A percentile compares a stretch with the other conserved stretches of the same genome.
Evolutionary conservation across 2,329 filamentous ascomycete species (phyloP).

Genomic region (Endoconidiophora laricicola): DNA sequence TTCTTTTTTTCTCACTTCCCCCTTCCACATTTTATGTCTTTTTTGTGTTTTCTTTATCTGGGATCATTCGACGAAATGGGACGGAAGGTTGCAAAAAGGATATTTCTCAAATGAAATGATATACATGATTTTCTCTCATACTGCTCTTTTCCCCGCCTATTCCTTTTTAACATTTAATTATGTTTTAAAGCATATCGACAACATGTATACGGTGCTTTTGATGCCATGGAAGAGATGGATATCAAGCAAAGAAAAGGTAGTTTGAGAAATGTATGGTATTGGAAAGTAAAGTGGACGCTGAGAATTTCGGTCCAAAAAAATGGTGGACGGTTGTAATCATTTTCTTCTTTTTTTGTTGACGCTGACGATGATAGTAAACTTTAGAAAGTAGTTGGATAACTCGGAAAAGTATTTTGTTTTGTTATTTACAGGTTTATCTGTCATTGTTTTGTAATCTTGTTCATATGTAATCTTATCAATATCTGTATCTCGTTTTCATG

Average conservation of each 20-base stretch:
- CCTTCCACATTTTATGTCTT: background rate
- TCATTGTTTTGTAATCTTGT: background rate
- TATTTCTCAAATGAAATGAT: background rate
- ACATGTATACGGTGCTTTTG: too few species aligned
- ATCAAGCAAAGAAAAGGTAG: too few species aligned
- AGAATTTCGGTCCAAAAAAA: slow-evolving; percentile 3
- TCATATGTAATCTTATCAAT: background rate
- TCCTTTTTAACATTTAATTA: too few species aligned
- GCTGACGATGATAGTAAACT: too few species aligned
- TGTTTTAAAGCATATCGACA: too few species aligned
- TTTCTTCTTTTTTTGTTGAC: too few species aligned
- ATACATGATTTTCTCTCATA: background rate
- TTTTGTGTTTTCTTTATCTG: too few species aligned
- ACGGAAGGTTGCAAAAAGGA: background rate
- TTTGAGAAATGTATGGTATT: background rate
- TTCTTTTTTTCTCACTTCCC: background rate
- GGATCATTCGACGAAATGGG: background rate
- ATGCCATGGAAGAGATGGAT: too few species aligned
- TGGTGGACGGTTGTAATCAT: too few species aligned
- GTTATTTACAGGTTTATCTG: background rate
- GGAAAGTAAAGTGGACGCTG: slow-evolving; percentile 3
- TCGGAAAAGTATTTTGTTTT: slow-evolving; percentile 9
- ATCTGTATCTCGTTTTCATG: too few species aligned
- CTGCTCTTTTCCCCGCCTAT: too few species aligned
- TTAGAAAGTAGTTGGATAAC: slow-evolving; percentile 1